Conservation (phyloP, 2,329 filamentous ascomycete genomes). For the Botrytis paeoniae region DNA sequence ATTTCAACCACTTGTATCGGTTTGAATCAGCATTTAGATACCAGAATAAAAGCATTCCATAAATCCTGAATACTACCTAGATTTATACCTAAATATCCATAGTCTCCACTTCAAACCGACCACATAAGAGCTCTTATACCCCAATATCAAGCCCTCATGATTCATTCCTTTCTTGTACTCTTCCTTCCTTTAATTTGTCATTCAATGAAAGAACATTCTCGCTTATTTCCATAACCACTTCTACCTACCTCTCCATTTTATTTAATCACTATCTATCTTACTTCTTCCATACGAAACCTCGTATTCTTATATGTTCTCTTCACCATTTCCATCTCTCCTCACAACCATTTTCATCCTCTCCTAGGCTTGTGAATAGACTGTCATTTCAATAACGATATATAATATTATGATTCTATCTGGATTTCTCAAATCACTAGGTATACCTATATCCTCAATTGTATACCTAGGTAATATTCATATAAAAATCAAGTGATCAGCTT, state of each 20-base stretch:
- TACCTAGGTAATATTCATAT: not conserved
- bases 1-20: not conserved
- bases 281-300: not conserved
- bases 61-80: not conserved
- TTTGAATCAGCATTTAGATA: not conserved
- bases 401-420: no score
- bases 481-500: not conserved
- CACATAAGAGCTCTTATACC: not conserved
- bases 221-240: not conserved
- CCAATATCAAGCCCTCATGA: not conserved
- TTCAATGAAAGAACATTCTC: not conserved
- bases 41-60: not conserved
- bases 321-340: not conserved
- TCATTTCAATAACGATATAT: not conserved
- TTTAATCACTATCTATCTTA: not conserved
- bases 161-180: not conserved
- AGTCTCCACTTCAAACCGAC: not conserved
- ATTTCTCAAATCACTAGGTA: not conserved
- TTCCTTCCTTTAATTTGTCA: not conserved
- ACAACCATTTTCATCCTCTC: not conserved
- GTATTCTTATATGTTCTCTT: not conserved
- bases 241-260: not conserved
- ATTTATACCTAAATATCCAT: not conserved
- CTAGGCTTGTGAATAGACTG: not conserved
- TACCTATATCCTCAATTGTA: not conserved